These are phyloP conservation scores for Eucalyptus lansdowneana DNA, from an alignment of 345 rosid genomes.

Conservation along the genomic window DNA sequence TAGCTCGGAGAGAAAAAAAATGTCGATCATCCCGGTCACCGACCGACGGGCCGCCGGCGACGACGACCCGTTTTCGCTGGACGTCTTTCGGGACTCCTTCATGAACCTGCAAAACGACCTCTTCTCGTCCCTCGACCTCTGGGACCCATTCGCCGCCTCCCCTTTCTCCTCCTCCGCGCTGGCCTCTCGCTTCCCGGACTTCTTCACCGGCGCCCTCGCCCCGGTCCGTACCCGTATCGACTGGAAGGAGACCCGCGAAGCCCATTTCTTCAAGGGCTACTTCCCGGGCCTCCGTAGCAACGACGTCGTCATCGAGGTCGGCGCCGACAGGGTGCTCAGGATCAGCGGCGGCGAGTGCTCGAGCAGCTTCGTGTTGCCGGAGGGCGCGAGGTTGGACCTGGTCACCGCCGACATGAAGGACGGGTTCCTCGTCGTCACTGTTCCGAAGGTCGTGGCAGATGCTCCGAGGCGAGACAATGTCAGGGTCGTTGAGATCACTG, in stretches of 20 bases:
- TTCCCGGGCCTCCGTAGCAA: not conserved
- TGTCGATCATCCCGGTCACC: not conserved
- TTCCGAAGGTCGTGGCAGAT: not conserved
- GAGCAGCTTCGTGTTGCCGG: not conserved
- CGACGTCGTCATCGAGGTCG: conserved; percentile 5
- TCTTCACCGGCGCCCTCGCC: not conserved
- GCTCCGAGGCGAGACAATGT: not conserved
- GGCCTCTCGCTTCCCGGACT: not conserved
- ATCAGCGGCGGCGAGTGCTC: not conserved
- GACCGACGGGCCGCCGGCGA: not conserved
- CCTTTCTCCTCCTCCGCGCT: not conserved
- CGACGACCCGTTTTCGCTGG: not conserved
- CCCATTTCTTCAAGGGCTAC: conserved; percentile 1
- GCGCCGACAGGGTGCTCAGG: not conserved
- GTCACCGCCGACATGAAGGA: not conserved
- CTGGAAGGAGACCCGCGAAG: conserved; percentile 4
- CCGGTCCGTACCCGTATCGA: not conserved
- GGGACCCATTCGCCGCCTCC: not conserved
- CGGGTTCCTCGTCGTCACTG: not conserved
- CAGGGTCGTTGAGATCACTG: conserved; percentile 3
- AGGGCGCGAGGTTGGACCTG: not conserved
- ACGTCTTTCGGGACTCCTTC: not conserved
- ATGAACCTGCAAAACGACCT: not conserved
- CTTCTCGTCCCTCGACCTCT: not conserved
- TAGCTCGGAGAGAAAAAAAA: not conserved